Base-by-base conservation (phyloP, 1,139 yeast species). In the Magnusiomyces ingens region DNA sequence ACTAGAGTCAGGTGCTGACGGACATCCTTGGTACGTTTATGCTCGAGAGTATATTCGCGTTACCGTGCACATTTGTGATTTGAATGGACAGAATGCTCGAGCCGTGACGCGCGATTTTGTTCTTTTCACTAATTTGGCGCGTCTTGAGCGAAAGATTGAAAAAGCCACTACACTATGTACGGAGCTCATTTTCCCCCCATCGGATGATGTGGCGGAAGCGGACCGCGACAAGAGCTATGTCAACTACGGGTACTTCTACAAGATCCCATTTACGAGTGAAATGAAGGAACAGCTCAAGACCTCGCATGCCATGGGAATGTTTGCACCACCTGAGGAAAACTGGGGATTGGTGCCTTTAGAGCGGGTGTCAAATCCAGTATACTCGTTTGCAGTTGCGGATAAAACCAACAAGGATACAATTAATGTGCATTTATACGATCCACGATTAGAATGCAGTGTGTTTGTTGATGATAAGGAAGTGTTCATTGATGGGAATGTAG, bases 181-280 rank as follows among this genome's bases (percentile, higher is more conserved):
- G 8, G 32, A 26, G 32, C 32, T 26, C 32, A 26, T 26, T 26
- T 26, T 26, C 32, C 32, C 32, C 4, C 32, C 32, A 26, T 26
- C 32, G 4, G 4, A 26, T 21, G 45, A 21, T 12, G 22, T 43
- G 17, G 35, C 21, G 35, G 45, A 43, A 12, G 45, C 44, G 22
- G 18, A 11, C 12, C 45, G 18, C n/a, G 17, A 43, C 13, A 43
- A 43, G 21, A 21, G 29, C 3, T 40, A 40, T 40, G 45, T 43
- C 35, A 43, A 43, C 35, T 43, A 43, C 12, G 45, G 45, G 15
- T 43, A 43, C 17, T 43, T 18, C 17, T 43, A 43, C 35, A 43
- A 12, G 12, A 29, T 43, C 19, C 32, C 21, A 21, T 43, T 43
- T 43, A 43, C 45, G 13, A 29, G 13, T 3, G 35, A 43, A 17